A percentile compares a stretch with the other conserved stretches of the same genome.
phyloP scores from a whole-genome alignment of 129 eudicot species.

The Glebionis coronaria region DNA sequence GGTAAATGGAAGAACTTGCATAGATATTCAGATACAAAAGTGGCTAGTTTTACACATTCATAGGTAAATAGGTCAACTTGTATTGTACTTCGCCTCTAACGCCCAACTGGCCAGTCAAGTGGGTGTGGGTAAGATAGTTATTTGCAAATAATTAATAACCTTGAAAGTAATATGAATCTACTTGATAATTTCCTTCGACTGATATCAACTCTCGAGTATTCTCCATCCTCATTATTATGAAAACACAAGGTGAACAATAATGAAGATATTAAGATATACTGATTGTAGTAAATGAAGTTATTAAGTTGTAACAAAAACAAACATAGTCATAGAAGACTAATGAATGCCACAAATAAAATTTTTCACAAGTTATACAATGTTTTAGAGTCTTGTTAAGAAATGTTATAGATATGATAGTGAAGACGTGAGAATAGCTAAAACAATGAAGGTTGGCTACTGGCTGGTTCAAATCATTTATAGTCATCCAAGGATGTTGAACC shows the following conservation, averaged over 20 bases:
- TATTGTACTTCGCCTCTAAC: neutral
- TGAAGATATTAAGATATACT: neutral
- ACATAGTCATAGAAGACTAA: no score
- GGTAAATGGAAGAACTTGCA: neutral
- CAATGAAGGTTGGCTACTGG: no score
- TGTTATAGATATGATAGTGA: no score
- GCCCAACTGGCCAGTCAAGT: neutral
- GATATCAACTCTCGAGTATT: conserved; percentile 38
- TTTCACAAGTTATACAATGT: no score
- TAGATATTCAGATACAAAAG: neutral
- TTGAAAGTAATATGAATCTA: neutral
- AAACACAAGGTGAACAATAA: neutral
- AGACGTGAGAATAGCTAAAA: no score
- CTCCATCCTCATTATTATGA: conserved; percentile 45
- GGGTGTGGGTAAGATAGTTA: neutral
- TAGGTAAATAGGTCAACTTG: neutral
- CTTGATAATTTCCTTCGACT: conserved; percentile 33
- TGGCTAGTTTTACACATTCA: neutral
- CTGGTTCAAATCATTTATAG: no score
- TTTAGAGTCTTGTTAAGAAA: no score
- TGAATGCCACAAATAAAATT: no score
- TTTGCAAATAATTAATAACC: no score
- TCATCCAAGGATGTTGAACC: no score
- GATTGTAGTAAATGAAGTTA: no score
- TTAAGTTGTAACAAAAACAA: no score